Conservation (phyloP, 148 eudicot genomes). For the Nepenthes gracilis region DNA sequence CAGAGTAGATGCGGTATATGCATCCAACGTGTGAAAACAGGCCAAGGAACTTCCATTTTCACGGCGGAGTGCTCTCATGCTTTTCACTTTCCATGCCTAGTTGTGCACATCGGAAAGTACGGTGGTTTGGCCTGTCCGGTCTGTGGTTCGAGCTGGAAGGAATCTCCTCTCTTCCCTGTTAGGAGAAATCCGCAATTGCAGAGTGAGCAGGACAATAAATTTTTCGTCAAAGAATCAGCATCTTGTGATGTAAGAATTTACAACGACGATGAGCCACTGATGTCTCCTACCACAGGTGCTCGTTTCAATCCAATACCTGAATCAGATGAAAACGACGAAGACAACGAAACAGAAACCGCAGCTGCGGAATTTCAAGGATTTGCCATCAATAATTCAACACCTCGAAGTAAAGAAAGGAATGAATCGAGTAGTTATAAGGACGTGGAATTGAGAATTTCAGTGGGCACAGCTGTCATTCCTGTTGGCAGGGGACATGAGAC, state of each 20-base stretch:
- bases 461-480: conserved; percentile 71
- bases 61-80: conserved; percentile 79
- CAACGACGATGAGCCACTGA: conserved; percentile 84
- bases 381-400: conserved; percentile 11
- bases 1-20: conserved; percentile 82
- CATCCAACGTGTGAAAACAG: conserved; percentile 60
- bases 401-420: conserved; percentile 1
- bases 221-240: not conserved
- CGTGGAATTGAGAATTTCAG: conserved; percentile 38
- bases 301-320: conserved; percentile 73
- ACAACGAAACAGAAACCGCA: not conserved
- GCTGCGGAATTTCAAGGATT: conserved; percentile 42
- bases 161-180: conserved; percentile 31
- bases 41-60: conserved; percentile 68
- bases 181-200: not conserved
- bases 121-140: conserved; percentile 49
- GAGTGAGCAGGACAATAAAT: conserved; percentile 5
- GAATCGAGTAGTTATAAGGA: not conserved
- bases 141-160: conserved; percentile 65
- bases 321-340: conserved; percentile 43
- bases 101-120: conserved; percentile 30
- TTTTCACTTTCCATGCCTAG: conserved; percentile 76
- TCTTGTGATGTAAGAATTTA: conserved; percentile 35
- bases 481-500: conserved; percentile 56
- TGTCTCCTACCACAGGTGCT: conserved; percentile 40